Percentiles rank a stretch among this genome's conserved stretches.
Evolutionary conservation across 331 rosid species (phyloP).

Genomic region (Dryas integrifolia): DNA sequence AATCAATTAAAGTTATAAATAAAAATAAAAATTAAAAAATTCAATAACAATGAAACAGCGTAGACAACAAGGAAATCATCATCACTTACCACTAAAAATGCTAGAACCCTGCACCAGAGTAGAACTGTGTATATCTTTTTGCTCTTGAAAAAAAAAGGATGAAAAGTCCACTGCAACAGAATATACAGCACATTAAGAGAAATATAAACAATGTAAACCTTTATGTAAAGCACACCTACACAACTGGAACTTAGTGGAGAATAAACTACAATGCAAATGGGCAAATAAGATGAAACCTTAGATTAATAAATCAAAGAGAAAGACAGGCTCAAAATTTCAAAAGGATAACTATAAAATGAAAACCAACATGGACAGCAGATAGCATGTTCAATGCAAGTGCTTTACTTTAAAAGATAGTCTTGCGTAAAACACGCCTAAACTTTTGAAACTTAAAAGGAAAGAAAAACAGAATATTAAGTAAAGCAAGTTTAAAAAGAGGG

Average conservation of each 20-base stretch:
- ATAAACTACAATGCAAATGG: not conserved
- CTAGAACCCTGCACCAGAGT: slow-evolving; percentile 94
- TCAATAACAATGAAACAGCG: not conserved
- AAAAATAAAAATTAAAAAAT: not conserved
- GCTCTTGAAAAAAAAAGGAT: slow-evolving; percentile 86
- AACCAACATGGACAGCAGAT: not conserved
- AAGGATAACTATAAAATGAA: not conserved
- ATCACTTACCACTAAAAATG: slow-evolving; percentile 86
- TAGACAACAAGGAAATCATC: slow-evolving; percentile 13
- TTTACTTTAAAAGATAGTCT: not conserved
- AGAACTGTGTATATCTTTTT: slow-evolving; percentile 91
- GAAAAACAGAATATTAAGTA: not conserved
- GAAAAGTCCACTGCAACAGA: slow-evolving; percentile 90
- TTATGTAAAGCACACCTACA: not conserved
- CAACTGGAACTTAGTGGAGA: slow-evolving; percentile 1
- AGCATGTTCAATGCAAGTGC: not conserved
- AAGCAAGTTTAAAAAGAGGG: not conserved
- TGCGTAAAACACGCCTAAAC: not conserved
- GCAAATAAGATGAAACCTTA: slow-evolving; percentile 7
- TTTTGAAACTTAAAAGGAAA: not conserved
- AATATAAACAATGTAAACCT: slow-evolving; percentile 4
- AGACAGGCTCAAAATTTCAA: not conserved
- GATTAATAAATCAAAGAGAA: not conserved
- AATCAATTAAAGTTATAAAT: not conserved
- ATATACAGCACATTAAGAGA: slow-evolving; percentile 28